A percentile compares a stretch with the other conserved stretches of the same genome.
Conservation (phyloP, 129 eudicot genomes). For the Helianthus tuberosus region DNA sequence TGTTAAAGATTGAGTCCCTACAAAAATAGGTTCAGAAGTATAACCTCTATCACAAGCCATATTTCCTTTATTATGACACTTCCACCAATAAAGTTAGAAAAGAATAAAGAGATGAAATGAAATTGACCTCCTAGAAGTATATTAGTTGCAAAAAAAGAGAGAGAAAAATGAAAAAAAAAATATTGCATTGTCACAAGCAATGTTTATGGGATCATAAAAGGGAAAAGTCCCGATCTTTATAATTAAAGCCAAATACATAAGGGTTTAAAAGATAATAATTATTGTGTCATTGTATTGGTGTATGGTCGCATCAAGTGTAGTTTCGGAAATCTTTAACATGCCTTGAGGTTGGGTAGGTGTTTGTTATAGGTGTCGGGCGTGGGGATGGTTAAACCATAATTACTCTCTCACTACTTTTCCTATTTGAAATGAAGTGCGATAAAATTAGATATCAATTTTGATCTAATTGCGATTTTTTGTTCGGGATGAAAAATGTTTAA, state of each 20-base stretch:
- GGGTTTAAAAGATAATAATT: too few species aligned
- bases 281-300: background rate
- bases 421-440: background rate
- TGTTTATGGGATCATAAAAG: background rate
- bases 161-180: too few species aligned
- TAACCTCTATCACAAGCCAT: background rate
- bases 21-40: background rate
- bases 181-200: too few species aligned
- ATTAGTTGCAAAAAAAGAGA: too few species aligned
- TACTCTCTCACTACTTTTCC: background rate
- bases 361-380: background rate
- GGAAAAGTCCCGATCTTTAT: background rate
- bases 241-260: background rate
- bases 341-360: background rate
- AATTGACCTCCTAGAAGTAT: too few species aligned
- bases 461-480: too few species aligned
- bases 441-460: too few species aligned
- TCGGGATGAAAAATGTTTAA: background rate
- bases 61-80: background rate
- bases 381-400: background rate
- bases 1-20: too few species aligned
- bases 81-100: background rate
- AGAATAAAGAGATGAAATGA: too few species aligned
- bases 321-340: background rate
- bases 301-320: background rate